These are phyloP conservation scores for Cyathus striatus DNA, from an alignment of 768 basidiomycete genomes.

Conservation along the genomic window DNA sequence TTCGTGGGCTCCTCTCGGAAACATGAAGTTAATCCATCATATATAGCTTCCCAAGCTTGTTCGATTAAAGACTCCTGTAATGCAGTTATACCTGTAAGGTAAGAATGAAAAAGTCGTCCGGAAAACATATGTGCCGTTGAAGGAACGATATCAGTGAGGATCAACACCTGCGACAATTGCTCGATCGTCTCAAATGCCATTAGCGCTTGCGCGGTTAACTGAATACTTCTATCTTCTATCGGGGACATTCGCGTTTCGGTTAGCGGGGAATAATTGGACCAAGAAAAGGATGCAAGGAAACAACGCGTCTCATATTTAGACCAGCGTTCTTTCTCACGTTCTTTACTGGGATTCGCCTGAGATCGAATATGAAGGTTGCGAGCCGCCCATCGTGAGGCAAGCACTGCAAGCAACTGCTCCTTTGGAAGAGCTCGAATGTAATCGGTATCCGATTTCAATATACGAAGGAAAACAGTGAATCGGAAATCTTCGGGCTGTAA, in stretches of 20 bases:
- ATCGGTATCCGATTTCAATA: constrained; percentile 48
- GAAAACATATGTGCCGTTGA: constrained; percentile 48
- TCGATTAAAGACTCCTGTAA: constrained; percentile 18
- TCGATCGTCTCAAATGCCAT: constrained; percentile 56
- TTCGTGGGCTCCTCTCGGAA: constrained; percentile 45
- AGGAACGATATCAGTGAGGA: constrained; percentile 45
- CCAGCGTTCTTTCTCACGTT: constrained; percentile 69
- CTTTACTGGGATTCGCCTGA: constrained; percentile 44
- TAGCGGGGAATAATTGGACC: constrained; percentile 13
- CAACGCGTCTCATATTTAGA: constrained; percentile 55
- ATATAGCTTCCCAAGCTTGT: constrained; percentile 41
- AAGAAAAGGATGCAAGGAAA: constrained; percentile 48
- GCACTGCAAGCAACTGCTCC: constrained; percentile 41
- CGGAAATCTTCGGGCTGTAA: constrained; percentile 46
- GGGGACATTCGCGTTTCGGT: too few relatives aligned
- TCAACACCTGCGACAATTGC: constrained; percentile 55
- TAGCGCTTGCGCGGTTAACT: constrained; percentile 61
- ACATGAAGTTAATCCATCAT: constrained; percentile 38
- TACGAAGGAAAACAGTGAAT: constrained; percentile 49
- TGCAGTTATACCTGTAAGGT: constrained; percentile 29
- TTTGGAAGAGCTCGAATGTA: constrained; percentile 40
- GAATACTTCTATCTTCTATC: constrained; percentile 56
- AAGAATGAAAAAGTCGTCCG: constrained; percentile 52
- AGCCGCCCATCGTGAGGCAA: constrained; percentile 63
- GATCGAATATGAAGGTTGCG: constrained; percentile 45